Evolutionary conservation across 352 stramenopile genomes (phyloP).

Genomic region (Phytophthora nicotianae): DNA sequence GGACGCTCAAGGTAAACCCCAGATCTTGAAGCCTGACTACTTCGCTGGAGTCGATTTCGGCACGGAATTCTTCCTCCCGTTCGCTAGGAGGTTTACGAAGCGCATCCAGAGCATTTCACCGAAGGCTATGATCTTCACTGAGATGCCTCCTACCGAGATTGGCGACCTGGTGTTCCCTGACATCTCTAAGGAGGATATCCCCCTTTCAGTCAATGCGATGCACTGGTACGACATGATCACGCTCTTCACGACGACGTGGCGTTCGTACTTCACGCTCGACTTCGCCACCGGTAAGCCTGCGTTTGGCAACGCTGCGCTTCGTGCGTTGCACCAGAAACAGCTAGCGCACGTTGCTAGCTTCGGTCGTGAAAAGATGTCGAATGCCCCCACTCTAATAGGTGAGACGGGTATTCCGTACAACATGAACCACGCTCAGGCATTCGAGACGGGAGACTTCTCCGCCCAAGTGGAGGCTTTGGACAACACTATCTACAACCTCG

Average conservation of each 20-base stretch:
- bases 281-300: constrained; percentile 56
- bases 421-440: constrained; percentile 48
- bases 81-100: constrained; percentile 57
- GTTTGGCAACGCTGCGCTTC: constrained; percentile 61
- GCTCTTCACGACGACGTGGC: constrained; percentile 74
- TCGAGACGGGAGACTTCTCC: constrained; percentile 49
- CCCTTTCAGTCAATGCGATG: constrained; percentile 71
- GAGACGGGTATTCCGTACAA: constrained; percentile 72
- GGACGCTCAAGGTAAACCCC: constrained; percentile 28
- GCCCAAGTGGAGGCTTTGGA: constrained; percentile 55
- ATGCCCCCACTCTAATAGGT: constrained; percentile 57
- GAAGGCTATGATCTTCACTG: constrained; percentile 65
- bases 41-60: constrained; percentile 74
- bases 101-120: constrained; percentile 52
- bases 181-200: constrained; percentile 49
- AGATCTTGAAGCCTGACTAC: constrained; percentile 61
- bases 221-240: constrained; percentile 92
- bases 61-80: constrained; percentile 75
- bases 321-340: constrained; percentile 56
- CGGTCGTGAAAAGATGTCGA: constrained; percentile 37
- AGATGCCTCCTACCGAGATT: constrained; percentile 76
- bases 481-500: constrained; percentile 62
- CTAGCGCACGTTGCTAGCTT: constrained; percentile 56
- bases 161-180: constrained; percentile 59
- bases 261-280: constrained; percentile 76